Base-by-base conservation (phyloP, 2,329 filamentous ascomycete species). In the Penicillium sp. region DNA sequence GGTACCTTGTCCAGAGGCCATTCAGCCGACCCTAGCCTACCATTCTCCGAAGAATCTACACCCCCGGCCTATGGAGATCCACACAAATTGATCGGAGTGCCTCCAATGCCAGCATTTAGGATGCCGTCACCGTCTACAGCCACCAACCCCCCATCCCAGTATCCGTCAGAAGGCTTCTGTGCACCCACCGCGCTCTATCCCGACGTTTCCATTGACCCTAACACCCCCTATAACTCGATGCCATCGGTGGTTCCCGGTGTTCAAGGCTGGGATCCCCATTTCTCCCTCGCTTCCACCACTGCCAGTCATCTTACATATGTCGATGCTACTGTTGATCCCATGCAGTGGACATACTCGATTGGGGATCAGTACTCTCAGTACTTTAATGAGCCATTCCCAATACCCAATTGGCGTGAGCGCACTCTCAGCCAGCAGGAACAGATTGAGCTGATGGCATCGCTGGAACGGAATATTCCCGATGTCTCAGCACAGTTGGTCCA, bases 401-500 rank as follows among this genome's bases (percentile, higher is more conserved):
- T 76, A 58, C 72, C 79, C 68, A 67, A 76, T 61, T 72, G 83
- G 84, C 69, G 83, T 81, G 57, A 86, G 85, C 66, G 91, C 82
- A 81, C 81, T 57, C 78, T 96, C 31, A 93, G 87, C 57, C 88
- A 92, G 61, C 85, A 91, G 68, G 90, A 96, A 74, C 91, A 95
- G 74, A 77, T 88, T 61, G 90, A 96, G 77, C 79, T 96, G 37
- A 91, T 96, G 89, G 86, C 87, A 54, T 87, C 87, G 49, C 81
- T 96, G 33, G 90, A 95, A 72, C 68, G 76, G 9, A 72, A 89
- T 79, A 64, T 79, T 48, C 78, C 78, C 3, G 77, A 79, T 60
- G 73, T 79, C 9, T 78, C 77, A 29, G 66, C 70, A 2, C 71
- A 74, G 45, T 64, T 77, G 45, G 68, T 73, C 26, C 71, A 71